phyloP scores from a whole-genome alignment of 2,329 filamentous ascomycete genomes.

The Simplicillium sp. region DNA sequence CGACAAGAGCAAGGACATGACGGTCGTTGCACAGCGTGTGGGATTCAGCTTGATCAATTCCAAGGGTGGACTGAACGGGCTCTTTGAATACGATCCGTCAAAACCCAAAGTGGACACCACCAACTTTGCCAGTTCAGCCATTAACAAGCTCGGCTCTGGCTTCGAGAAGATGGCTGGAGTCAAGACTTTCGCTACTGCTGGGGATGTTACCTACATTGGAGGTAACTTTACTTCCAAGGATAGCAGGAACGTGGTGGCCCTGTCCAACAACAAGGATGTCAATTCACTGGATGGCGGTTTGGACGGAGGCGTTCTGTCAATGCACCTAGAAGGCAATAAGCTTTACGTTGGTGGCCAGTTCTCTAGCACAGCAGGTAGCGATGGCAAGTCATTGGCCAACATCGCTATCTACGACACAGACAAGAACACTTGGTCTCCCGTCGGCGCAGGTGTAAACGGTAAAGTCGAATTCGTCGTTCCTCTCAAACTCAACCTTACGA shows the following conservation, averaged over 20 bases:
- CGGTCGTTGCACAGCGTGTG: conserved; percentile 82
- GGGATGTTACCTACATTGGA: conserved; percentile 62
- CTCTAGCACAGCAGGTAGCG: conserved; percentile 57
- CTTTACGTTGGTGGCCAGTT: conserved; percentile 84
- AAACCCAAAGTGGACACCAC: conserved; percentile 41
- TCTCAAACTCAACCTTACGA: conserved; percentile 69
- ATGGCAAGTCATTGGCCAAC: conserved; percentile 57
- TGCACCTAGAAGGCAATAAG: conserved; percentile 55
- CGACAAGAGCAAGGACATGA: conserved; percentile 53
- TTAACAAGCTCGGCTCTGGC: conserved; percentile 65
- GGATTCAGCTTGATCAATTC: conserved; percentile 67
- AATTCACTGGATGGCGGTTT: conserved; percentile 62
- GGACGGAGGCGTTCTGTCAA: conserved; percentile 65
- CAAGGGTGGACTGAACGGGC: conserved; percentile 73
- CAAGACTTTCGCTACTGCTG: conserved; percentile 54
- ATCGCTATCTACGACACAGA: conserved; percentile 67
- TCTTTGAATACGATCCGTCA: conserved; percentile 77
- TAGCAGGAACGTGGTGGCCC: conserved; percentile 67
- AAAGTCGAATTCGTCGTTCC: conserved; percentile 65
- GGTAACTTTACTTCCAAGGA: conserved; percentile 70
- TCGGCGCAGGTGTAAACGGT: conserved; percentile 83
- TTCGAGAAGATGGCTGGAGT: conserved; percentile 62
- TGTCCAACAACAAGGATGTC: conserved; percentile 54
- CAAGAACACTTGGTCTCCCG: conserved; percentile 61
- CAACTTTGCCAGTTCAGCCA: conserved; percentile 60